phyloP scores from a whole-genome alignment of 352 stramenopile genomes.

The Phytophthora niederhauseri region DNA sequence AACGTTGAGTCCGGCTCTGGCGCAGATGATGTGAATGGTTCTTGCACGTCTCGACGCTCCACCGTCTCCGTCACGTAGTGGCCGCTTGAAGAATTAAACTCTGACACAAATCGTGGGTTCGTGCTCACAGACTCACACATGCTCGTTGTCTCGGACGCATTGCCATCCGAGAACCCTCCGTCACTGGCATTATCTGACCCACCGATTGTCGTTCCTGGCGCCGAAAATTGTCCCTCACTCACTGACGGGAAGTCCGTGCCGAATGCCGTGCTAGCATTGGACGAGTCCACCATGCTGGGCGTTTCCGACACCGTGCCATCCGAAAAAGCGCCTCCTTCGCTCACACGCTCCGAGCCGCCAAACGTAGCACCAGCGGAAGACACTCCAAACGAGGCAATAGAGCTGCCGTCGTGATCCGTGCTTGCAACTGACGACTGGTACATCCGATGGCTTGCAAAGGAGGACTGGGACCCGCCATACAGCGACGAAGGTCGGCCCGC shows the following conservation, averaged over 20 bases:
- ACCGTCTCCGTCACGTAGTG: constrained; percentile 47
- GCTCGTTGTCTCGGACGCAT: constrained; percentile 61
- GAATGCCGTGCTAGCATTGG: constrained; percentile 78
- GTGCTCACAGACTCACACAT: constrained; percentile 53
- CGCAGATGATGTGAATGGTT: constrained; percentile 34
- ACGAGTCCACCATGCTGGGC: constrained; percentile 72
- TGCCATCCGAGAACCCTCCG: constrained; percentile 60
- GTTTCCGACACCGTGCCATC: constrained; percentile 75
- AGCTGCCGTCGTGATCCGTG: constrained; percentile 54
- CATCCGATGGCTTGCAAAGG: constrained; percentile 47
- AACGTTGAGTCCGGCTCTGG: constrained; percentile 38
- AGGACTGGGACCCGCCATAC: constrained; percentile 49
- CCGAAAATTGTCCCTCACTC: constrained; percentile 73
- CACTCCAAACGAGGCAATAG: constrained; percentile 70
- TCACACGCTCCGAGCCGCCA: constrained; percentile 71
- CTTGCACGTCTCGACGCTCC: constrained; percentile 18
- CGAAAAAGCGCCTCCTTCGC: constrained; percentile 66
- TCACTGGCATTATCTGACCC: constrained; percentile 67
- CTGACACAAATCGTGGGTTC: constrained; percentile 42
- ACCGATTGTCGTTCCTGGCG: constrained; percentile 63
- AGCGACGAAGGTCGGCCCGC: constrained; percentile 37
- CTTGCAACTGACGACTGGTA: constrained; percentile 45
- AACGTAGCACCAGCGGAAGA: constrained; percentile 83
- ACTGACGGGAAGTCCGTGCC: constrained; percentile 77
- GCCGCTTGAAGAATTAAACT: constrained; percentile 40